Conservation (phyloP, 1,284 basidiomycete genomes). For the Butyriboletus pseudospeciosus region DNA sequence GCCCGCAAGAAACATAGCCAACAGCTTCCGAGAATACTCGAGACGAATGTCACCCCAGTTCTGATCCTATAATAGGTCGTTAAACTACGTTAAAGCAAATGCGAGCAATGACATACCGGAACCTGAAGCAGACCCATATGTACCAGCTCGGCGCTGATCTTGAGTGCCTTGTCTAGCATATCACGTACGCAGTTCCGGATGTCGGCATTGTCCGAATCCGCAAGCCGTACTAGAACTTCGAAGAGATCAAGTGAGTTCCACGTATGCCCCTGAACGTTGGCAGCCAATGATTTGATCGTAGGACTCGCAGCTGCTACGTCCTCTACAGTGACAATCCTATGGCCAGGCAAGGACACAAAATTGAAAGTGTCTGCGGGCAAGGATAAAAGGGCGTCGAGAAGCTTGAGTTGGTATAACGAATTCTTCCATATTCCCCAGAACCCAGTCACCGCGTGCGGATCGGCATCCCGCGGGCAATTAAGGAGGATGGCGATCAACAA, state of each 20-base stretch:
- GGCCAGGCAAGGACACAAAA: slow-evolving; percentile 79
- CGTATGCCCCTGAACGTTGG: slow-evolving; percentile 82
- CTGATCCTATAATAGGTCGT: slow-evolving; percentile 48
- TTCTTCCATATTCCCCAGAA: slow-evolving; percentile 86
- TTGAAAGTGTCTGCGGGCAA: slow-evolving; percentile 88
- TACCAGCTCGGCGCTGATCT: slow-evolving; percentile 90
- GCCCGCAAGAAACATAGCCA: slow-evolving; percentile 87
- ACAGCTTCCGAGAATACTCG: slow-evolving; percentile 81
- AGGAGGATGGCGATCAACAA: slow-evolving; percentile 75
- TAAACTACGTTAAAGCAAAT: background rate
- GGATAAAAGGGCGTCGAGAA: slow-evolving; percentile 84
- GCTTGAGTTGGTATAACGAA: slow-evolving; percentile 78
- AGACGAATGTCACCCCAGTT: slow-evolving; percentile 84
- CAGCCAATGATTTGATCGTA: slow-evolving; percentile 81
- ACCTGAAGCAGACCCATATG: slow-evolving; percentile 92
- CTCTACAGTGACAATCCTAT: slow-evolving; percentile 78
- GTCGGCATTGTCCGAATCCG: slow-evolving; percentile 67
- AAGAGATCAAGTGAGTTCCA: slow-evolving; percentile 96
- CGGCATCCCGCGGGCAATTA: slow-evolving; percentile 64
- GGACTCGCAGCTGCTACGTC: slow-evolving; percentile 79
- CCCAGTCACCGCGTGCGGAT: slow-evolving; percentile 71
- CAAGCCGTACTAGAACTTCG: slow-evolving; percentile 77
- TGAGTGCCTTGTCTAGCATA: slow-evolving; percentile 88
- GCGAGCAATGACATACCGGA: slow-evolving; percentile 47
- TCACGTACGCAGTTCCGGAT: slow-evolving; percentile 76